Conservation (phyloP, 805 yeast species). For the Candida quercuum region DNA sequence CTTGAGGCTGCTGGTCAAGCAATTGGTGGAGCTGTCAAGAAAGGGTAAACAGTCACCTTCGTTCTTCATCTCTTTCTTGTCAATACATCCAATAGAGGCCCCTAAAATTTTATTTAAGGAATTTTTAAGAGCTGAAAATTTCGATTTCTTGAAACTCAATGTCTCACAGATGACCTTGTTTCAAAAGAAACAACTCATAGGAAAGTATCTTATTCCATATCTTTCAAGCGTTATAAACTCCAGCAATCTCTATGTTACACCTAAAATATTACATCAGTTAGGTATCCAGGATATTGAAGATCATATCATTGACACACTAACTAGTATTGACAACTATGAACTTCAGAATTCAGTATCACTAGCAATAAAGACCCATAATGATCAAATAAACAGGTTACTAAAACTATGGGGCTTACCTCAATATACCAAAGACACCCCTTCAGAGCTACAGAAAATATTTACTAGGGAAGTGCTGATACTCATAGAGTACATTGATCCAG, state of each 20-base stretch:
- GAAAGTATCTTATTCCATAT: constrained; percentile 15
- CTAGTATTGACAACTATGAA: constrained; percentile 5
- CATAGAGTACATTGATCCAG: constrained; percentile 19
- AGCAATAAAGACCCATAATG: constrained; percentile 3
- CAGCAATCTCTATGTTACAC: constrained; percentile 6
- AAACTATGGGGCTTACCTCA: constrained; percentile 32
- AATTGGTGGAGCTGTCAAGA: constrained; percentile 12
- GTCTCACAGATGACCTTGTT: constrained; percentile 6
- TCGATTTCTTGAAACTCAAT: background rate
- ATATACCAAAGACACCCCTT: constrained; percentile 34
- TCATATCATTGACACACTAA: constrained; percentile 1
- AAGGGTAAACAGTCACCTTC: constrained; percentile 3
- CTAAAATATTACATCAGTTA: constrained; percentile 10
- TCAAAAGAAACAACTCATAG: constrained; percentile 15
- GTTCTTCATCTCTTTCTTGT: constrained; percentile 14
- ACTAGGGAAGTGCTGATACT: constrained; percentile 43
- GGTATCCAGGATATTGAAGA: constrained; percentile 6
- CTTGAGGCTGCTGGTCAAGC: constrained; percentile 10
- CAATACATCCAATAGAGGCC: constrained; percentile 23
- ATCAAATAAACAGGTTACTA: constrained; percentile 10
- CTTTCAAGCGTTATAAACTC: constrained; percentile 5
- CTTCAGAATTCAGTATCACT: constrained; percentile 11
- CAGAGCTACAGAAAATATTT: constrained; percentile 38
- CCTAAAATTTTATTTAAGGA: constrained; percentile 10
- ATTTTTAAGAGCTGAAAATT: constrained; percentile 9